Conservation (phyloP, 352 stramenopile genomes). For the Pythium oligandrum region DNA sequence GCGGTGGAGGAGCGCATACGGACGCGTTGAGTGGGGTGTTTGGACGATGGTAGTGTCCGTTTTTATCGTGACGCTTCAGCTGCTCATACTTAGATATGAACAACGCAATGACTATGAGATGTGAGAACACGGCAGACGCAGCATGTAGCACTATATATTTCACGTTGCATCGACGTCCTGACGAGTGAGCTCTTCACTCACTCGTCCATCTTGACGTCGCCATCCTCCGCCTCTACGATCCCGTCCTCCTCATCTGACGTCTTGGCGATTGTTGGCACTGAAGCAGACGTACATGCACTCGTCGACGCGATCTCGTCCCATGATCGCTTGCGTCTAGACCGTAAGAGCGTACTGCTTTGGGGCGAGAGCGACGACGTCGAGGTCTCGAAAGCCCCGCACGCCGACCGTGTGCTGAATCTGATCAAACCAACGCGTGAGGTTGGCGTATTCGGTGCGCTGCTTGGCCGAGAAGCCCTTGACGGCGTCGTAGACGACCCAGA, state of each 20-base stretch:
- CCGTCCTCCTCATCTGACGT: too few relatives aligned
- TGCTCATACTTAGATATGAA: neutral
- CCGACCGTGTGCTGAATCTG: constrained; percentile 82
- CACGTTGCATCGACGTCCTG: too few relatives aligned
- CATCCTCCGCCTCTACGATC: too few relatives aligned
- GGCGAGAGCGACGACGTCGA: constrained; percentile 55
- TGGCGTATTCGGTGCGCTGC: constrained; percentile 44
- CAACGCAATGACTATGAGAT: neutral
- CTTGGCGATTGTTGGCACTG: too few relatives aligned
- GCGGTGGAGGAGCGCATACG: constrained; percentile 5
- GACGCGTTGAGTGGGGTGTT: neutral
- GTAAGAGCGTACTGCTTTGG: constrained; percentile 54
- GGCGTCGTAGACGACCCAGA: constrained; percentile 49
- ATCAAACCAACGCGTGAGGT: constrained; percentile 82
- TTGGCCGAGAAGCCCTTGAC: constrained; percentile 29
- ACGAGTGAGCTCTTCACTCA: too few relatives aligned
- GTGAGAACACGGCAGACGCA: too few relatives aligned
- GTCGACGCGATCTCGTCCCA: neutral
- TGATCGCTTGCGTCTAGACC: constrained; percentile 23
- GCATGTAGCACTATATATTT: too few relatives aligned
- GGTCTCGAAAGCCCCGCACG: constrained; percentile 73
- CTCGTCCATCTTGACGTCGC: too few relatives aligned
- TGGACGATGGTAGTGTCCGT: neutral
- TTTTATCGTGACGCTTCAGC: constrained; percentile 5
- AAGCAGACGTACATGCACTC: too few relatives aligned